Evolutionary conservation across 2,329 filamentous ascomycete species (phyloP).

Genomic region (Sporothrix inflata): DNA sequence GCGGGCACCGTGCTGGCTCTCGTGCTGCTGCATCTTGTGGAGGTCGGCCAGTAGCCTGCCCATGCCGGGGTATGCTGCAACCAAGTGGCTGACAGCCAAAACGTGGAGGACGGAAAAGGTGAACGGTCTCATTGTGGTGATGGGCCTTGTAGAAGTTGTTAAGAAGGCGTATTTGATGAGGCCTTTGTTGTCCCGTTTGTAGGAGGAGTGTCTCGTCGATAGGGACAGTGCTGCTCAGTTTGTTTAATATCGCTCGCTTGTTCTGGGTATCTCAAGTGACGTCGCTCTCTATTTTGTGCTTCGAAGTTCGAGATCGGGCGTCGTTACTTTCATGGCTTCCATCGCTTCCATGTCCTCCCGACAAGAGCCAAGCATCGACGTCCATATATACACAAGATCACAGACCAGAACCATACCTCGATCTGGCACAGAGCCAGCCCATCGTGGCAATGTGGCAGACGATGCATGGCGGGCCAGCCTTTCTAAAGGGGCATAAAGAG

Average conservation of each 20-base stretch:
- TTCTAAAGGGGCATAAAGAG: background rate
- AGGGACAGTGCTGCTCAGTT: background rate
- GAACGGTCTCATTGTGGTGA: conserved; percentile 10
- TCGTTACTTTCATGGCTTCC: background rate
- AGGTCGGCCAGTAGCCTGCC: conserved; percentile 32
- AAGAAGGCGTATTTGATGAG: background rate
- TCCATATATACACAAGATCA: background rate
- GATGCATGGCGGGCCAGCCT: background rate
- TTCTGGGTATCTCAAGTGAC: background rate
- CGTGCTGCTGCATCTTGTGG: conserved; percentile 8
- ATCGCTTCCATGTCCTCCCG: background rate
- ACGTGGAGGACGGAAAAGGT: background rate
- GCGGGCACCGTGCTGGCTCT: conserved; percentile 28
- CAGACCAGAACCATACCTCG: background rate
- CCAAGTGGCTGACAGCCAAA: background rate
- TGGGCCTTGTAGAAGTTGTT: background rate
- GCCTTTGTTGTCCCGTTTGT: background rate
- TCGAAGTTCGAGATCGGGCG: background rate
- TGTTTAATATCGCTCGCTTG: background rate
- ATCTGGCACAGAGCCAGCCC: no score
- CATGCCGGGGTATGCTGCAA: conserved; percentile 36
- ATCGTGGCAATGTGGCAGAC: background rate
- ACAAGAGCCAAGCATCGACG: background rate
- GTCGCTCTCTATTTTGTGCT: background rate
- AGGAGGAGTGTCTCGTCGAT: no score